Evolutionary conservation across 2,329 filamentous ascomycete genomes (phyloP).

Genomic region (Aspergillus sp.): DNA sequence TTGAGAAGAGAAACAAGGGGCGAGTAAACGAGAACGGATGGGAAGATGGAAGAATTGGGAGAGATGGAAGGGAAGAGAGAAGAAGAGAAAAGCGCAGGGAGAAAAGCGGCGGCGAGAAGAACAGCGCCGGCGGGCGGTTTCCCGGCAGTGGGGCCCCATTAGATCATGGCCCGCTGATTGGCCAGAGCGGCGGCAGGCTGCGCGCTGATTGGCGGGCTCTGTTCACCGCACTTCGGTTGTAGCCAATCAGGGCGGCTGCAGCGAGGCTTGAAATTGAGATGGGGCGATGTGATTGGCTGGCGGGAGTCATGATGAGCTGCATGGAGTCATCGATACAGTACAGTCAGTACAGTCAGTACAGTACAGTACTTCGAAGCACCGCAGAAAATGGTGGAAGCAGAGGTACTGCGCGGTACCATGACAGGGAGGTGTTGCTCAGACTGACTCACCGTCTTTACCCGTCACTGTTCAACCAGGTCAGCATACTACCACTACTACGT

Average conservation of each 20-base stretch:
- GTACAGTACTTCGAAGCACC: no score
- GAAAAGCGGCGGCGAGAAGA: no score
- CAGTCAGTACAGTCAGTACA: no score
- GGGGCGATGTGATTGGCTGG: background rate
- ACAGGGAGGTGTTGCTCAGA: no score
- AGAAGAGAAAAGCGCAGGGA: constrained; percentile 13
- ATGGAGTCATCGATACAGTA: background rate
- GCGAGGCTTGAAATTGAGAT: background rate
- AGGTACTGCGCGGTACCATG: no score
- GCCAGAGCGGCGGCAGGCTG: constrained; percentile 7
- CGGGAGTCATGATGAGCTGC: background rate
- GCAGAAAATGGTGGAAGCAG: no score
- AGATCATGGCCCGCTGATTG: constrained; percentile 17
- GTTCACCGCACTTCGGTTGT: constrained; percentile 26
- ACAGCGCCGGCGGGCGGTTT: no score
- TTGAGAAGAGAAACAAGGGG: background rate
- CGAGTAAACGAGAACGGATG: constrained; percentile 5
- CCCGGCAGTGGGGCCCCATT: constrained; percentile 13
- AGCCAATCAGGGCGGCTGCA: background rate
- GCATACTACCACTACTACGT: no score
- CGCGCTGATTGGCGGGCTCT: constrained; percentile 16
- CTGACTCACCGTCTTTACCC: no score
- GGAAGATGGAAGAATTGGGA: constrained; percentile 13
- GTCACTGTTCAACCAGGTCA: no score
- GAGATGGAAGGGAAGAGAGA: constrained; percentile 7